These are phyloP conservation scores for Apostasia ramifera DNA, from an alignment of 106 monocot species.

Conservation along the genomic window DNA sequence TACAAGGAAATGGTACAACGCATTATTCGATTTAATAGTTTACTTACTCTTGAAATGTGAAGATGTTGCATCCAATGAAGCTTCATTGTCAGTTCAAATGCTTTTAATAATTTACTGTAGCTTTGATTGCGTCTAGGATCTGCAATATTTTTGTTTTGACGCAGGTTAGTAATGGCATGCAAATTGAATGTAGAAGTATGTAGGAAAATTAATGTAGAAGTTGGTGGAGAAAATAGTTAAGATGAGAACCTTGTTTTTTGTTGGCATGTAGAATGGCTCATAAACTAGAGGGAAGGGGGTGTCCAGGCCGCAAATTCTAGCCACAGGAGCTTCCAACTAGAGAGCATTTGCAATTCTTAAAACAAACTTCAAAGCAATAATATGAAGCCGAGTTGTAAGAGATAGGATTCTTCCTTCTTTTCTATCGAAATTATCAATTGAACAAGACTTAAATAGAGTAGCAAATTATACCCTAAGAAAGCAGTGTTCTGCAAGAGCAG, in stretches of 20 bases:
- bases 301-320: slow-evolving; percentile 81
- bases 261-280: slow-evolving; percentile 93
- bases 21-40: too few species aligned
- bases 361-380: not conserved
- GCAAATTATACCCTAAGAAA: slow-evolving; percentile 58
- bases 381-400: not conserved
- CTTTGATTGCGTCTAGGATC: slow-evolving; percentile 81
- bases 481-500: slow-evolving; percentile 81
- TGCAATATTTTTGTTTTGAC: slow-evolving; percentile 17
- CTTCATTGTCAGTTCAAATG: not conserved
- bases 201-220: not conserved
- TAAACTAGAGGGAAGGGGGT: slow-evolving; percentile 94
- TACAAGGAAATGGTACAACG: too few species aligned
- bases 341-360: not conserved
- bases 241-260: slow-evolving; percentile 75
- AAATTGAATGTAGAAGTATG: not conserved
- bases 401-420: not conserved
- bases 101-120: slow-evolving; percentile 57
- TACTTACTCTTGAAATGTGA: too few species aligned
- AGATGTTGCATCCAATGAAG: too few species aligned
- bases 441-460: not conserved
- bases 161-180: not conserved
- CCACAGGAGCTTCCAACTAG: slow-evolving; percentile 89
- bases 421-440: not conserved
- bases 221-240: not conserved